These are phyloP conservation scores for Penicillium samsonianum DNA, from an alignment of 495 filamentous ascomycete genomes.

Conservation along the genomic window DNA sequence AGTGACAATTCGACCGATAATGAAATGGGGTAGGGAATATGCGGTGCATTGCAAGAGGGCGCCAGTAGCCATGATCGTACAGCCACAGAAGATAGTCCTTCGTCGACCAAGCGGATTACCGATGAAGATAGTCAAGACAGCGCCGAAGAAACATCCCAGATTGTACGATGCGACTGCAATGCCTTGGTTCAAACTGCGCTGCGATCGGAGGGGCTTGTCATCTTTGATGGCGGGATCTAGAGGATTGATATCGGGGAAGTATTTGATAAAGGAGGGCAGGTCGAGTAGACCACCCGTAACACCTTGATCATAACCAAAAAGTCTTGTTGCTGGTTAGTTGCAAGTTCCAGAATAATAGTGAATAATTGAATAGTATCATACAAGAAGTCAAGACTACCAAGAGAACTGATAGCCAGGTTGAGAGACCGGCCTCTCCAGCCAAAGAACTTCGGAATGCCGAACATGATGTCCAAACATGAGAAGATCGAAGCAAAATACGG, in stretches of 20 bases:
- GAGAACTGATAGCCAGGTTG: constrained; percentile 64
- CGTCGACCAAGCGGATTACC: constrained; percentile 70
- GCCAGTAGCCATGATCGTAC: constrained; percentile 64
- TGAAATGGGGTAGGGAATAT: constrained; percentile 60
- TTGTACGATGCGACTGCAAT: constrained; percentile 67
- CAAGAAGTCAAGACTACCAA: constrained; percentile 70
- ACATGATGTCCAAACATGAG: constrained; percentile 32
- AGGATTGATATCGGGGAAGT: constrained; percentile 48
- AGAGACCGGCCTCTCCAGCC: constrained; percentile 63
- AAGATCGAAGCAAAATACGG: constrained; percentile 13
- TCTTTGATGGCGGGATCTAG: constrained; percentile 12
- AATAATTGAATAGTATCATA: constrained; percentile 13
- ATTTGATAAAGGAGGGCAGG: constrained; percentile 51
- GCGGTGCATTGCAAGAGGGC: constrained; percentile 65
- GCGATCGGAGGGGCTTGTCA: constrained; percentile 10
- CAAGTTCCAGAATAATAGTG: background rate
- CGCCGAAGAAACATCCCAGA: constrained; percentile 73
- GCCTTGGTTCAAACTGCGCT: constrained; percentile 44
- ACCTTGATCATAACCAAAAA: constrained; percentile 59
- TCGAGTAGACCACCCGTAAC: constrained; percentile 60
- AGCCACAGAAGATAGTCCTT: constrained; percentile 66
- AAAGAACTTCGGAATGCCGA: constrained; percentile 52
- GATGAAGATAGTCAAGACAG: constrained; percentile 67
- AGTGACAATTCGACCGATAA: constrained; percentile 65
- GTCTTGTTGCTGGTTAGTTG: constrained; percentile 25